Evolutionary conservation across 2,329 filamentous ascomycete genomes (phyloP).

Genomic region (Gnomoniopsis sp.): DNA sequence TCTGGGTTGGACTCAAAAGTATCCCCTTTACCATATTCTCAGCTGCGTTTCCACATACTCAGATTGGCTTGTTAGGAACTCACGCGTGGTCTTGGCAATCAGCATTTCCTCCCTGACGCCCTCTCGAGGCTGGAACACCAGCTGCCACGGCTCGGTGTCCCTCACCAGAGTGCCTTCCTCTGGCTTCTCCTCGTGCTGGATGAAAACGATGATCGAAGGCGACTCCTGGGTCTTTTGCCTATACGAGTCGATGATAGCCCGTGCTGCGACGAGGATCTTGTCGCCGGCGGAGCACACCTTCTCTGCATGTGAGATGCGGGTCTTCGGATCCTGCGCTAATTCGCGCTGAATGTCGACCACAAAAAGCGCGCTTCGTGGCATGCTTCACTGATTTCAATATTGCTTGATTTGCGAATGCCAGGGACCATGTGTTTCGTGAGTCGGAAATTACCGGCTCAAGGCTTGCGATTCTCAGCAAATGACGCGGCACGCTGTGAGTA

Average conservation of each 20-base stretch:
- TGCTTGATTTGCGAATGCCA: not conserved
- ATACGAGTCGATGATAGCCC: conserved; percentile 17
- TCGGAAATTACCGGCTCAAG: no score
- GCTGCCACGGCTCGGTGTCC: conserved; percentile 26
- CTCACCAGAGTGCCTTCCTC: conserved; percentile 22
- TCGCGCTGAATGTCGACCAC: conserved; percentile 33
- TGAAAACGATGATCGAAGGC: conserved; percentile 24
- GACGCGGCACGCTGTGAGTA: no score
- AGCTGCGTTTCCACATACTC: not conserved
- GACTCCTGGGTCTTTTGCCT: not conserved
- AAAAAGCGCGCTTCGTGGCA: conserved; percentile 26
- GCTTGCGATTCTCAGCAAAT: no score
- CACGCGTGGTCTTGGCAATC: conserved; percentile 27
- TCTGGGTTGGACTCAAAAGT: conserved; percentile 29
- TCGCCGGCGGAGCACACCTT: conserved; percentile 22
- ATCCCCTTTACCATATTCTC: conserved; percentile 19
- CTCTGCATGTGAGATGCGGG: conserved; percentile 24
- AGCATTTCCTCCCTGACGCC: conserved; percentile 22
- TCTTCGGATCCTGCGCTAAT: conserved; percentile 24
- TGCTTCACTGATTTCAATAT: not conserved
- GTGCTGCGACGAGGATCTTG: conserved; percentile 23
- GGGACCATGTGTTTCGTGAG: no score
- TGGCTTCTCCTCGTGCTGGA: conserved; percentile 29
- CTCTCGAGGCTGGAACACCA: conserved; percentile 26
- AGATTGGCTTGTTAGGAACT: no score